Evolutionary conservation across 83 land plant species (phyloP), one percentile per base, ranked within the genome.

Genomic region (Diphasiastrum complanatum): DNA sequence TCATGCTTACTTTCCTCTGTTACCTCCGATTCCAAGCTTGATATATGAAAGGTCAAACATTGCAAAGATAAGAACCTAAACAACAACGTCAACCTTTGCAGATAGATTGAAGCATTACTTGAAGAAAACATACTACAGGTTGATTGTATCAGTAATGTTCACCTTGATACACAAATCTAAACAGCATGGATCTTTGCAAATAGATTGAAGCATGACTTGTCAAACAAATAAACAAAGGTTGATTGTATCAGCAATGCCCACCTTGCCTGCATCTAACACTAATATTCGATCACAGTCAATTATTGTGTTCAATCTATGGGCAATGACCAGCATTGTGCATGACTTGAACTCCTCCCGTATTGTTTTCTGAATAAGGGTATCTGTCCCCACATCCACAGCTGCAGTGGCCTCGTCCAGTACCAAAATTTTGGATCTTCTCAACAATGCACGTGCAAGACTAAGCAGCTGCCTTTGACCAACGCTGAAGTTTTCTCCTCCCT

Each of bases 321-420:
- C 98, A 67, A 92, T 92, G n/a, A 83, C 77, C 37, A 92, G 84
- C 98, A 92, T 89, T 10, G 98, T 92, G 75, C 98, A 88, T 26
- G 84, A 77, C 54, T 76, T 85, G 65, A 92, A 92, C 61, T 92
- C 96, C 52, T 89, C 98, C 1, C 98, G 65, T 34, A 92, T 92
- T 16, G 96, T 92, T 57, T 85, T 89, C 75, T 92, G 98, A 35
- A 88, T 88, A 45, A 89, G 79, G 25, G 95, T 82, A 67, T 91
- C 97, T 45, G 98, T 92, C 41, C 83, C 78, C 55, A 92, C 98
- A 79, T 92, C 98, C 52, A 92, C 98, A 38, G 98, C 85, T 26
- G 98, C 96, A 19, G 96, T 92, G 56, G 98, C 98, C 73, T 92
- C 98, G 78, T 92, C 98, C 57, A 92, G 93, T 43, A 92, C 96